Evolutionary conservation across 2,329 filamentous ascomycete genomes (phyloP).

Genomic region (Cladosporium colombiae): DNA sequence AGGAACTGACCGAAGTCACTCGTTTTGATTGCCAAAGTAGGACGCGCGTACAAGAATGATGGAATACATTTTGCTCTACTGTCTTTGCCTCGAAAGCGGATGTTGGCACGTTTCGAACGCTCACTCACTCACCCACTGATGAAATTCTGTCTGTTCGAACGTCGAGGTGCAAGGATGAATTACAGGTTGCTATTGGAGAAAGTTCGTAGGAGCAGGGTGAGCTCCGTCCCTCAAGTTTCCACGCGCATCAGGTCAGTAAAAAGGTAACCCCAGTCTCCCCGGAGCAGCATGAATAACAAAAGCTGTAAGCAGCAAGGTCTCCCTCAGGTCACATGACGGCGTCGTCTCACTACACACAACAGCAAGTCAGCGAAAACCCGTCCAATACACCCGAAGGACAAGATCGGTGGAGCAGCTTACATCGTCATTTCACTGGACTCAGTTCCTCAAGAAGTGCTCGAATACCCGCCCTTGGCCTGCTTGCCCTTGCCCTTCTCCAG

Average conservation of each 20-base stretch:
- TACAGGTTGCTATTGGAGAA: not conserved
- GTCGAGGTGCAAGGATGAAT: not conserved
- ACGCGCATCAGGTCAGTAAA: not conserved
- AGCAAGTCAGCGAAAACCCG: not conserved
- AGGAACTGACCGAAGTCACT: slow-evolving; percentile 29
- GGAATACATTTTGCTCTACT: not conserved
- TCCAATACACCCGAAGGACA: not conserved
- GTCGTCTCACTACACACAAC: not conserved
- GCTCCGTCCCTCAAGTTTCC: not conserved
- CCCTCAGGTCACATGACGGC: not conserved
- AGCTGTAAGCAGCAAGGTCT: not conserved
- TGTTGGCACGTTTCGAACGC: not conserved
- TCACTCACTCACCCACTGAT: not conserved
- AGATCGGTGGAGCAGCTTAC: not conserved
- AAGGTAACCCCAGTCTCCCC: not conserved
- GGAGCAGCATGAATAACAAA: not conserved
- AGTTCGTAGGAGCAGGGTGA: not conserved
- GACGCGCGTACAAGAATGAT: not conserved
- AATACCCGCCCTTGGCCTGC: slow-evolving; percentile 19
- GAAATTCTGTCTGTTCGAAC: not conserved
- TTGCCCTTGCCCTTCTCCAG: slow-evolving; percentile 22
- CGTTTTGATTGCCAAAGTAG: slow-evolving; percentile 22
- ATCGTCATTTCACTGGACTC: not conserved
- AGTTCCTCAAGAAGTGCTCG: not conserved
- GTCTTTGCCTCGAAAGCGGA: not conserved